These are phyloP conservation scores for Colletotrichum sp. DNA, from an alignment of 2,329 filamentous ascomycete species.

Conservation along the genomic window DNA sequence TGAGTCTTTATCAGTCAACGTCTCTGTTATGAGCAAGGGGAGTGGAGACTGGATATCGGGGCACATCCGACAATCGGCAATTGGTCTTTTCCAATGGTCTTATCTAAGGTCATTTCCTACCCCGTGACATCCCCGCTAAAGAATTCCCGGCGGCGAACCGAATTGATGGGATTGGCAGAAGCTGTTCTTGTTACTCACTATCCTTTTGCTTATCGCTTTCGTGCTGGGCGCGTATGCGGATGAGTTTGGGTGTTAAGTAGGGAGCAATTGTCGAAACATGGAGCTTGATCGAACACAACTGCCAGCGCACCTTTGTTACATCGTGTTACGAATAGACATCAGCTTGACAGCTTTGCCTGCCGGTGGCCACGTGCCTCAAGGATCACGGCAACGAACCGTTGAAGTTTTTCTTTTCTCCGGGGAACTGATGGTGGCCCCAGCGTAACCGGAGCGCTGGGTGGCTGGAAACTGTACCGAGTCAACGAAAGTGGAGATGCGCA, in stretches of 20 bases:
- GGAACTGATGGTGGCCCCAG: background rate
- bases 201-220: background rate
- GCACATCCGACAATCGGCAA: constrained; percentile 11
- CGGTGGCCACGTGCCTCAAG: background rate
- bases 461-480: background rate
- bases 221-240: background rate
- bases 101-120: background rate
- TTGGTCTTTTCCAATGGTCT: background rate
- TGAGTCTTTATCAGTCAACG: background rate
- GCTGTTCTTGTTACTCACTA: background rate
- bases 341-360: background rate
- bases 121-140: background rate
- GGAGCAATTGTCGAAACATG: background rate
- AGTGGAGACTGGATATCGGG: constrained; percentile 3
- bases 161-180: background rate
- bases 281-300: background rate
- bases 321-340: background rate
- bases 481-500: background rate
- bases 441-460: background rate
- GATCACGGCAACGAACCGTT: background rate
- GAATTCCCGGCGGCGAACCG: background rate
- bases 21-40: background rate
- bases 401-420: background rate
- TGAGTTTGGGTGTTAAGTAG: background rate
- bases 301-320: background rate